Evolutionary conservation across 1,284 basidiomycete species (phyloP).

Genomic region (Boletus hoseneyae): DNA sequence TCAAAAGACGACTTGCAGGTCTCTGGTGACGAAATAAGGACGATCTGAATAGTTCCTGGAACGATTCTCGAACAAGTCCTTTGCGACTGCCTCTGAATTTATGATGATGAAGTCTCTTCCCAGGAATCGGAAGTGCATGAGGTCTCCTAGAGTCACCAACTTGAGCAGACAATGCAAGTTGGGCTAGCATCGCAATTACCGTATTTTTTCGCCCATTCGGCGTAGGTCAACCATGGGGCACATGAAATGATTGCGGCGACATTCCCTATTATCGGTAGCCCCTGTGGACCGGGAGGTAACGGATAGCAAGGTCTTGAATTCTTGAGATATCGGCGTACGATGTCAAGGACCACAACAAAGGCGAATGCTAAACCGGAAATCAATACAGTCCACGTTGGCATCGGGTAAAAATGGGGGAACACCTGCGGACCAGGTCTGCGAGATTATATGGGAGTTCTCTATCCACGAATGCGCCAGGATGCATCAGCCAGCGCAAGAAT

Average conservation of each 20-base stretch:
- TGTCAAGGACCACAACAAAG: constrained; percentile 10
- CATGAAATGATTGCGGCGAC: constrained; percentile 2
- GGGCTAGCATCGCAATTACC: constrained; percentile 5
- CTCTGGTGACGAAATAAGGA: constrained; percentile 19
- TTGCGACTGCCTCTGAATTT: constrained; percentile 36
- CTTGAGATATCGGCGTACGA: constrained; percentile 10
- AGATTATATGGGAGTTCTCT: no score
- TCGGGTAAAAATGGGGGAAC: no score
- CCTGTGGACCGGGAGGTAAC: constrained; percentile 23
- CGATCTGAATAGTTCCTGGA: constrained; percentile 35
- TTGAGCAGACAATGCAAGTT: not conserved
- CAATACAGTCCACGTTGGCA: constrained; percentile 8
- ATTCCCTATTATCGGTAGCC: constrained; percentile 19
- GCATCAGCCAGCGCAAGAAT: no score
- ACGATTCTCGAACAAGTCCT: constrained; percentile 44
- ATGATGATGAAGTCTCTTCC: constrained; percentile 38
- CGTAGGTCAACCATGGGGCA: constrained; percentile 24
- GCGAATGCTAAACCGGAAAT: constrained; percentile 5
- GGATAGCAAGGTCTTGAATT: constrained; percentile 5
- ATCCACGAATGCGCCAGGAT: no score
- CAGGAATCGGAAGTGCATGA: constrained; percentile 29
- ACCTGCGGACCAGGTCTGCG: no score
- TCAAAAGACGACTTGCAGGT: constrained; percentile 5
- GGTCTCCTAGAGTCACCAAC: constrained; percentile 23
- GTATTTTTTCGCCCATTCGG: constrained; percentile 23